Conservation (phyloP, 768 basidiomycete species). For the Suillus americanus region DNA sequence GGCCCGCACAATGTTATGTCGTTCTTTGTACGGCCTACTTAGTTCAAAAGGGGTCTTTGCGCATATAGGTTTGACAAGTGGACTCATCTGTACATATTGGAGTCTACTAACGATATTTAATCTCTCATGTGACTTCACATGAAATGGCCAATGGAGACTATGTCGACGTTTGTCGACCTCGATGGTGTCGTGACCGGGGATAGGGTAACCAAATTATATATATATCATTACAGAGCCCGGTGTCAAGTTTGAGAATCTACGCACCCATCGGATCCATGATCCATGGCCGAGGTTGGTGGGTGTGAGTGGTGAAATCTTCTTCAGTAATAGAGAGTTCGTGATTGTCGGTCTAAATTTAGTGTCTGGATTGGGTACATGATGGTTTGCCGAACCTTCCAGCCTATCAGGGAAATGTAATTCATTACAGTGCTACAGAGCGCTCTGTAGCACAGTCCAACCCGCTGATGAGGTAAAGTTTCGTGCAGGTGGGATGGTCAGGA, state of each 20-base stretch:
- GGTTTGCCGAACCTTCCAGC: not conserved
- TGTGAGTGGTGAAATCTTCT: not conserved
- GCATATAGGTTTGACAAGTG: not conserved
- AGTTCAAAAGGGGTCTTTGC: not conserved
- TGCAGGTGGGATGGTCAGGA: not conserved
- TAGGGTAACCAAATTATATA: constrained; percentile 30
- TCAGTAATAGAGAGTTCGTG: not conserved
- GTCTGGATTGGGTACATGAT: not conserved
- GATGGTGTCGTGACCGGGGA: constrained; percentile 44
- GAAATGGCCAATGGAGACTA: constrained; percentile 30
- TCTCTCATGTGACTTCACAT: constrained; percentile 51
- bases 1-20: not conserved
- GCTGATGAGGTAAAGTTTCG: no score
- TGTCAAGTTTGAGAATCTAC: not conserved
- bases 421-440: no score
- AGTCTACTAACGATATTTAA: not conserved
- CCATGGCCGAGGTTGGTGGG: not conserved
- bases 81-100: not conserved
- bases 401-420: no score
- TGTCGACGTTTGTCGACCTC: constrained; percentile 40
- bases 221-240: not conserved
- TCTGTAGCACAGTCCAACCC: no score
- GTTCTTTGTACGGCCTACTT: not conserved
- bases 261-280: not conserved
- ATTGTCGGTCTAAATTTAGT: constrained; percentile 3